Base-by-base conservation (phyloP, 805 yeast species). In the Kodamaea sagamina region DNA sequence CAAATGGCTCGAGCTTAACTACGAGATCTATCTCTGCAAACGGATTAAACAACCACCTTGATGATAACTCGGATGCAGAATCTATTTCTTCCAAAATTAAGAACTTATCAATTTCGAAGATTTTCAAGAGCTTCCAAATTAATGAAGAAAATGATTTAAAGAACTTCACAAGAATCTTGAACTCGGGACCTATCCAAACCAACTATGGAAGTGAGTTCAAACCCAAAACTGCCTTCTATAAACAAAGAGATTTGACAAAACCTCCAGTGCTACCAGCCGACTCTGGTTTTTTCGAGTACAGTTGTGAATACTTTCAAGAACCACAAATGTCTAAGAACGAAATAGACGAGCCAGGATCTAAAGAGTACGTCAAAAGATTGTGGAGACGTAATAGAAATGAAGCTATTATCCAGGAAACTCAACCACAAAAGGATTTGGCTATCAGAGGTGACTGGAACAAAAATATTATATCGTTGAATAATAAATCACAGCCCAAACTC, bases 331-430 rank as follows among this genome's bases (percentile, higher is more conserved):
- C 87, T 8, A 82, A 80, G 45, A 77, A 79, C 42, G 97, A 92
- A 52, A 66, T 81, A 12, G 97, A 92, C 53, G 96, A 89, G 60
- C 93, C 95, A 0, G 98, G 98, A 0, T 87, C 96, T 44, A 79
- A 83, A 46, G 90, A 87, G 49, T 88, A 87, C 54, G 81, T 86
- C 26, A 82, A 80, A 50, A 72, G 95, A 45, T 65, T 87, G 17
- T 93, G 98, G 98, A 75, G 97, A 53, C 75, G 95, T 49, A 86
- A 85, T 55, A 74, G 98, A 52, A 93, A 93, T 58, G 98, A 93
- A 59, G 62, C 76, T 2, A 86, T 89, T 25, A 86, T 93, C 45
- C 85, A 84, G 29, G 87, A 85, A 48, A 90, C 99, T 0, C 99
- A 93, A 58, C 82, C 85, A 1, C 96, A 92, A 57, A 92, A 92